Evolutionary conservation across 176 grass and related monocot genomes (phyloP).

Genomic region (Pharus latifolius): DNA sequence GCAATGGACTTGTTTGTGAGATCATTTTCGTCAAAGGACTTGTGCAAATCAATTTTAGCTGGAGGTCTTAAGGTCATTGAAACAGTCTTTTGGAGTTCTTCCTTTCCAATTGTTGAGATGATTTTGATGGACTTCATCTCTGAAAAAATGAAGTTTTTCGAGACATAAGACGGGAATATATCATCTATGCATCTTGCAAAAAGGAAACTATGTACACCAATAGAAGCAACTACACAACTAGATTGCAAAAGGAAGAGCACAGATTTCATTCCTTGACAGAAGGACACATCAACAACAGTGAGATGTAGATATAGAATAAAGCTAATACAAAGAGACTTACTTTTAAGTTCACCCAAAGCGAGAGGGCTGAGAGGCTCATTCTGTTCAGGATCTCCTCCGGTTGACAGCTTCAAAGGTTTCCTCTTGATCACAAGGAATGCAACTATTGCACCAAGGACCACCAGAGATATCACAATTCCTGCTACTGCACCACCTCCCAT

Average conservation of each 20-base stretch:
- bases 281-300: background rate
- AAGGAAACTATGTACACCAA: background rate
- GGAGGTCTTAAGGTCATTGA: constrained; percentile 88
- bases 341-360: constrained; percentile 40
- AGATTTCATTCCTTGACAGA: background rate
- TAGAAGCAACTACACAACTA: background rate
- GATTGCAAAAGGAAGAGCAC: background rate
- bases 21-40: constrained; percentile 71
- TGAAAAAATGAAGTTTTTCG: constrained; percentile 23
- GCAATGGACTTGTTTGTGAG: constrained; percentile 33
- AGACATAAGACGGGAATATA: background rate
- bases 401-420: constrained; percentile 34
- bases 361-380: constrained; percentile 65
- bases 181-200: background rate
- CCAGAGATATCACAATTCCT: constrained; percentile 79
- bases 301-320: no score
- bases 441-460: constrained; percentile 41
- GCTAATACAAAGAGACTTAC: constrained; percentile 17
- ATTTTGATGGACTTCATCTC: constrained; percentile 69
- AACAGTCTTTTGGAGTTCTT: constrained; percentile 42
- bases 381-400: constrained; percentile 31
- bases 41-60: constrained; percentile 60
- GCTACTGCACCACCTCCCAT: constrained; percentile 59
- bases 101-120: constrained; percentile 33
- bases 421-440: constrained; percentile 60